A percentile compares a stretch with the other conserved stretches of the same genome.
These are phyloP conservation scores for Cenchrus fungigraminus DNA, from an alignment of 176 grass and related monocot genomes.

Conservation along the genomic window DNA sequence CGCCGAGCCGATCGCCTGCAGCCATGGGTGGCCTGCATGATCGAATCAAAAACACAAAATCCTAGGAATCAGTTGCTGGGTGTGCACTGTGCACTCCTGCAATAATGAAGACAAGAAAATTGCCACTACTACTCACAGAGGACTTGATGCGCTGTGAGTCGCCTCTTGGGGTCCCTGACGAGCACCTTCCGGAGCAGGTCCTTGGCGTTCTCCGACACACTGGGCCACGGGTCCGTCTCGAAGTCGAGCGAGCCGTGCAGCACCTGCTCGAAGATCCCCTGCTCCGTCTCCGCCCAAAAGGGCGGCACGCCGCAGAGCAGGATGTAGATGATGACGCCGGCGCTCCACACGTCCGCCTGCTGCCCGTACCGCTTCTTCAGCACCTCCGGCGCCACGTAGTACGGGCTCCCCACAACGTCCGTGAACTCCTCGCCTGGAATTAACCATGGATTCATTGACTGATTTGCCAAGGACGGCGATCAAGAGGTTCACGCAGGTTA, in stretches of 20 bases:
- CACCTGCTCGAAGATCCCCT: conserved; percentile 68
- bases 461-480: too few relatives aligned
- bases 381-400: conserved; percentile 66
- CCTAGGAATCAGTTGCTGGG: too few relatives aligned
- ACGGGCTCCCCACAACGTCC: conserved; percentile 60
- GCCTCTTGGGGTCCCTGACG: conserved; percentile 52
- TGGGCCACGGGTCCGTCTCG: conserved; percentile 55
- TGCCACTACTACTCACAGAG: conserved; percentile 22
- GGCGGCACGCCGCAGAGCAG: conserved; percentile 61
- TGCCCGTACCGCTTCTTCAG: conserved; percentile 56
- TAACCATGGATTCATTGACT: too few relatives aligned
- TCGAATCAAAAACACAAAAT: too few relatives aligned
- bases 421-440: conserved; percentile 50
- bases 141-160: conserved; percentile 56
- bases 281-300: conserved; percentile 68
- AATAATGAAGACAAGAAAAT: too few relatives aligned
- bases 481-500: too few relatives aligned
- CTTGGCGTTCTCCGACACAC: conserved; percentile 51
- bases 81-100: too few relatives aligned
- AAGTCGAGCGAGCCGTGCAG: conserved; percentile 59
- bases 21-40: conserved; percentile 52
- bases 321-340: conserved; percentile 59
- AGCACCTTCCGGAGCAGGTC: conserved; percentile 60
- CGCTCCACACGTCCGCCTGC: conserved; percentile 65
- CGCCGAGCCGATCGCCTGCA: conserved; percentile 33